phyloP scores from a whole-genome alignment of 495 filamentous ascomycete genomes.

The Hypoxylon intermedium region DNA sequence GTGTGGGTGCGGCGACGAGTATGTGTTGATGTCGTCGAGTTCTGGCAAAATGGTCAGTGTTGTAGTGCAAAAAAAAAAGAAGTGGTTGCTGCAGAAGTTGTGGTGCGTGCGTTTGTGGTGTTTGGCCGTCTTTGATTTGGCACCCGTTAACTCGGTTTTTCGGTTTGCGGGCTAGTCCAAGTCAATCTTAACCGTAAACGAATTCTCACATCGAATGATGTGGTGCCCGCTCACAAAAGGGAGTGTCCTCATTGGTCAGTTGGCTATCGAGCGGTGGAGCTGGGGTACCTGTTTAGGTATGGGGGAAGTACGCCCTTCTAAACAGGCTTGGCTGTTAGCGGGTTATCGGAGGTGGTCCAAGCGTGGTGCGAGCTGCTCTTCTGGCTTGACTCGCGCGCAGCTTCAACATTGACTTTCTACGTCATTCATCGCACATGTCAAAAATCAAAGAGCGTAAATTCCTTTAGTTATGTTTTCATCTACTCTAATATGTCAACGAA shows the following conservation, averaged over 20 bases:
- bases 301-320: too few relatives aligned
- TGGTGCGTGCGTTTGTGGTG: constrained; percentile 17
- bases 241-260: constrained; percentile 20
- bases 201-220: constrained; percentile 41
- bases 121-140: constrained; percentile 12
- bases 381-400: neutral
- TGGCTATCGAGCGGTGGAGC: constrained; percentile 9
- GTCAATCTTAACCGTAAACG: constrained; percentile 24
- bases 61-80: neutral
- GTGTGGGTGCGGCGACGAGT: constrained; percentile 2
- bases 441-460: too few relatives aligned
- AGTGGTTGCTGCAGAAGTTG: neutral
- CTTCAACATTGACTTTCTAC: neutral
- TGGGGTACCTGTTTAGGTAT: constrained; percentile 38
- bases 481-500: too few relatives aligned
- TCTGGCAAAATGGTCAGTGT: neutral
- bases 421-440: too few relatives aligned
- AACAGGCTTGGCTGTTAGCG: constrained; percentile 18
- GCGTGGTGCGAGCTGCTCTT: constrained; percentile 6
- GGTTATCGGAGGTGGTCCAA: constrained; percentile 7
- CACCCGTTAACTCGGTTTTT: neutral
- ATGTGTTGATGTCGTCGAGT: neutral
- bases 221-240: constrained; percentile 36
- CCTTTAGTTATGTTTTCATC: too few relatives aligned
- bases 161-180: neutral